Percentiles rank a stretch among this genome's conserved stretches.
phyloP scores from a whole-genome alignment of 2,329 filamentous ascomycete species.

The Ophiosphaerella korrae region DNA sequence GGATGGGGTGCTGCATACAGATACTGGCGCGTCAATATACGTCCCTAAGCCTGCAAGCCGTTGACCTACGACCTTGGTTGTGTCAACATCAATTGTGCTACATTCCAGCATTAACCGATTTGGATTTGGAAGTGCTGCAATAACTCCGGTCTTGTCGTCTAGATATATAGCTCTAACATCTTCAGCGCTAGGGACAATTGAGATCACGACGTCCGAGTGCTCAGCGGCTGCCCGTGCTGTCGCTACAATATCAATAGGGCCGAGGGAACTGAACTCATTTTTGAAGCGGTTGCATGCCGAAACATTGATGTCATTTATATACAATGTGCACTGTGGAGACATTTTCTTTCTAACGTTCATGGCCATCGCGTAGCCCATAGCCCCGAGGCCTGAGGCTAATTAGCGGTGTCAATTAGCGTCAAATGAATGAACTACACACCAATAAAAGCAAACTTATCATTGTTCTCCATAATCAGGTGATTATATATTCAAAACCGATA shows the following conservation, averaged over 20 bases:
- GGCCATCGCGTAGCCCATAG: slow-evolving; percentile 44
- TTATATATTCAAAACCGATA: too few species aligned
- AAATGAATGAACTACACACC: slow-evolving; percentile 13
- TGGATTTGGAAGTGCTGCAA: slow-evolving; percentile 22
- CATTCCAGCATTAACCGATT: slow-evolving; percentile 36
- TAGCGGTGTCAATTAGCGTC: not conserved
- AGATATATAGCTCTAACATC: slow-evolving; percentile 41
- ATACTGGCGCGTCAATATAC: slow-evolving; percentile 42
- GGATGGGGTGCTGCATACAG: slow-evolving; percentile 17
- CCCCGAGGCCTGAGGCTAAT: slow-evolving; percentile 33
- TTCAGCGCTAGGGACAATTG: slow-evolving; percentile 32
- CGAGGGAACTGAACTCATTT: slow-evolving; percentile 20
- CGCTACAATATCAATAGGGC: slow-evolving; percentile 28
- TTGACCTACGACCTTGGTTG: slow-evolving; percentile 31
- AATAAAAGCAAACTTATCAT: slow-evolving; percentile 36
- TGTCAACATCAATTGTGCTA: slow-evolving; percentile 40
- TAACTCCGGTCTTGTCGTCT: slow-evolving; percentile 30
- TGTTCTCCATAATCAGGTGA: slow-evolving; percentile 24
- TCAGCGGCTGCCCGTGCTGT: slow-evolving; percentile 36
- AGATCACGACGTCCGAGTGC: slow-evolving; percentile 32
- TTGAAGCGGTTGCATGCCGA: slow-evolving; percentile 30
- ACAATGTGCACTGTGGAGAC: slow-evolving; percentile 22
- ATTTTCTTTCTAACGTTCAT: slow-evolving; percentile 37
- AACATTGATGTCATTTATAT: slow-evolving; percentile 37
- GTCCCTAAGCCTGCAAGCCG: slow-evolving; percentile 17